Evolutionary conservation across 1,284 basidiomycete species (phyloP).

Genomic region (Microbotryum silenes-acaulis): DNA sequence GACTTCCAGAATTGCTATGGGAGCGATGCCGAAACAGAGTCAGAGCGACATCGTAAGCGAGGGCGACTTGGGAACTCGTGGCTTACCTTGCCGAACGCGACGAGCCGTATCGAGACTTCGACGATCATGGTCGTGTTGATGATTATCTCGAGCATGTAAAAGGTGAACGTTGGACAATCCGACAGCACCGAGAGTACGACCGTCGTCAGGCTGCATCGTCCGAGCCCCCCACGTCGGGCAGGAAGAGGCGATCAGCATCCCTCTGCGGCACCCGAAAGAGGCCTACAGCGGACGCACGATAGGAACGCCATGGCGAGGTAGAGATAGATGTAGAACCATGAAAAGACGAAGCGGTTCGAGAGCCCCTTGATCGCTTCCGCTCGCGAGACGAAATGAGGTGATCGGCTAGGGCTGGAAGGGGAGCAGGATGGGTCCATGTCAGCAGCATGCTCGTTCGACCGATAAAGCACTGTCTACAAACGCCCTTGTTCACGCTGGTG

Average conservation of each 20-base stretch:
- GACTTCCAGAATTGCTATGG: constrained; percentile 90
- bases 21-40: background rate
- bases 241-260: background rate
- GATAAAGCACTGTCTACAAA: no score
- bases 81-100: constrained; percentile 80
- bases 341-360: constrained; percentile 77
- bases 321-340: constrained; percentile 51
- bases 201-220: constrained; percentile 54
- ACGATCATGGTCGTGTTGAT: constrained; percentile 86
- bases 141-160: constrained; percentile 84
- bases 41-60: background rate
- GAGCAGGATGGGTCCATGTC: no score
- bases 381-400: constrained; percentile 49
- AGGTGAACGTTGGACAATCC: constrained; percentile 49
- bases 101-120: constrained; percentile 77
- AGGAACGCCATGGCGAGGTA: constrained; percentile 84
- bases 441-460: no score
- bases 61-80: background rate
- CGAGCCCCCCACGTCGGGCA: background rate
- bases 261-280: background rate
- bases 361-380: constrained; percentile 68
- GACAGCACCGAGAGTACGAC: constrained; percentile 71
- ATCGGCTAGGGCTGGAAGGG: background rate
- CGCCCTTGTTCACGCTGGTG: background rate
- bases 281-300: constrained; percentile 42